phyloP scores from a whole-genome alignment of 2,329 filamentous ascomycete species.

The Cladosporium sp. region DNA sequence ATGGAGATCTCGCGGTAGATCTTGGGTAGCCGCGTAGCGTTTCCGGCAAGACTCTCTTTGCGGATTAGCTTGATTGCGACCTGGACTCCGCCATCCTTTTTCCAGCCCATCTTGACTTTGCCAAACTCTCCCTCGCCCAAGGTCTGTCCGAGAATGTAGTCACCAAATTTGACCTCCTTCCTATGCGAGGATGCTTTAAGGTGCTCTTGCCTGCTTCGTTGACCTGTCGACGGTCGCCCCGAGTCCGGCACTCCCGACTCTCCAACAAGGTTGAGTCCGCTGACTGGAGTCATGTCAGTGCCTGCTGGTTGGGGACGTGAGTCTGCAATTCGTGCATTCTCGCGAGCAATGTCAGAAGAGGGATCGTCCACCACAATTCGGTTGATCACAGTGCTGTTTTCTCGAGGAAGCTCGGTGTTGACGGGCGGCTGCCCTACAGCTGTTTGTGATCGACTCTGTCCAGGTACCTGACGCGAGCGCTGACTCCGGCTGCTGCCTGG shows the following conservation, averaged over 20 bases:
- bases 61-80: slow-evolving; percentile 98
- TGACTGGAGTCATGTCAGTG: slow-evolving; percentile 42
- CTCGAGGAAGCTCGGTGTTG: slow-evolving; percentile 57
- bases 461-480: slow-evolving; percentile 33
- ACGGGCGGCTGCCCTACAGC: slow-evolving; percentile 53
- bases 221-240: slow-evolving; percentile 23
- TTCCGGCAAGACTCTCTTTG: slow-evolving; percentile 80
- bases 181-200: slow-evolving; percentile 46
- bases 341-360: slow-evolving; percentile 66
- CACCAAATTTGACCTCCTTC: slow-evolving; percentile 86
- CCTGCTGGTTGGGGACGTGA: slow-evolving; percentile 42
- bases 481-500: slow-evolving; percentile 40
- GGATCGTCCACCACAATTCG: slow-evolving; percentile 73
- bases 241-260: slow-evolving; percentile 50
- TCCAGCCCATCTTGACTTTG: slow-evolving; percentile 98
- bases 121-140: slow-evolving; percentile 97
- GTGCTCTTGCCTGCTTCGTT: slow-evolving; percentile 55
- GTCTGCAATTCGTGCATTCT: slow-evolving; percentile 65
- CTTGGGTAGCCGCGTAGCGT: slow-evolving; percentile 85
- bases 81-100: slow-evolving; percentile 84
- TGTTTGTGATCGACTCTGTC: slow-evolving; percentile 42
- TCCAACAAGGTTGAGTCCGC: slow-evolving; percentile 47
- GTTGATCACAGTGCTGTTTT: slow-evolving; percentile 75
- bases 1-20: slow-evolving; percentile 97
- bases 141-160: slow-evolving; percentile 93